Conservation (phyloP, 1,284 basidiomycete species). For the Phellopilus nigrolimitatus region DNA sequence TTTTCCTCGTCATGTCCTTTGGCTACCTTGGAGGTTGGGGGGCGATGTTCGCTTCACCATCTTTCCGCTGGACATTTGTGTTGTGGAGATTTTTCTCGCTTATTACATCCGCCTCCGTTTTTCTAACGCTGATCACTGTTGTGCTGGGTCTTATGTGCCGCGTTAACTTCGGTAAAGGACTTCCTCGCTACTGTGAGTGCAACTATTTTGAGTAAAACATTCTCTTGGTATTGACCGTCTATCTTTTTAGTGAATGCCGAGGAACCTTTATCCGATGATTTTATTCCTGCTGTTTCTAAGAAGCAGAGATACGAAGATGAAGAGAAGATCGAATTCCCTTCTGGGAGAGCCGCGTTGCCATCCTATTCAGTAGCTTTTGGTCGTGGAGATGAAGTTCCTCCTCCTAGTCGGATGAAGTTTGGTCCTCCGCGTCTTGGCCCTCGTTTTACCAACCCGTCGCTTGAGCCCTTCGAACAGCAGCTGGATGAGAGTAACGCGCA, state of each 20-base stretch:
- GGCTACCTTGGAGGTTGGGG: constrained; percentile 63
- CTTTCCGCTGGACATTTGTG: constrained; percentile 72
- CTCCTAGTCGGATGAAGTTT: constrained; percentile 39
- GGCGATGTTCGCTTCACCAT: constrained; percentile 62
- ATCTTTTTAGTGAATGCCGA: constrained; percentile 47
- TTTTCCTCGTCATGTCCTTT: constrained; percentile 57
- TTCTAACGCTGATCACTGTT: constrained; percentile 51
- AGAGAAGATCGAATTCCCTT: constrained; percentile 67
- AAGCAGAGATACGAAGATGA: constrained; percentile 33
- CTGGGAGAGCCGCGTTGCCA: constrained; percentile 45
- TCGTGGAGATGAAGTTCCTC: constrained; percentile 35
- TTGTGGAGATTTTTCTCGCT: constrained; percentile 71
- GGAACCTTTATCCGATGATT: constrained; percentile 50
- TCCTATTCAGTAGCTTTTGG: constrained; percentile 51
- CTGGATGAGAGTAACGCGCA: constrained; percentile 6
- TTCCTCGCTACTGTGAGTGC: constrained; percentile 59
- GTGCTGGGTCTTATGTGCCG: constrained; percentile 61
- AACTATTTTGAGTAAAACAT: neutral
- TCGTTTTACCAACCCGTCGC: constrained; percentile 42
- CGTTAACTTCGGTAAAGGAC: constrained; percentile 70
- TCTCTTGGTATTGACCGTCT: constrained; percentile 12
- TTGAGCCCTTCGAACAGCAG: constrained; percentile 38
- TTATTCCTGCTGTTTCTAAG: constrained; percentile 32
- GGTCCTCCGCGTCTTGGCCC: constrained; percentile 39
- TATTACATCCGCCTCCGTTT: constrained; percentile 53